Evolutionary conservation across 768 basidiomycete genomes (phyloP).

Genomic region (Sistotremastrum niveocremeum): DNA sequence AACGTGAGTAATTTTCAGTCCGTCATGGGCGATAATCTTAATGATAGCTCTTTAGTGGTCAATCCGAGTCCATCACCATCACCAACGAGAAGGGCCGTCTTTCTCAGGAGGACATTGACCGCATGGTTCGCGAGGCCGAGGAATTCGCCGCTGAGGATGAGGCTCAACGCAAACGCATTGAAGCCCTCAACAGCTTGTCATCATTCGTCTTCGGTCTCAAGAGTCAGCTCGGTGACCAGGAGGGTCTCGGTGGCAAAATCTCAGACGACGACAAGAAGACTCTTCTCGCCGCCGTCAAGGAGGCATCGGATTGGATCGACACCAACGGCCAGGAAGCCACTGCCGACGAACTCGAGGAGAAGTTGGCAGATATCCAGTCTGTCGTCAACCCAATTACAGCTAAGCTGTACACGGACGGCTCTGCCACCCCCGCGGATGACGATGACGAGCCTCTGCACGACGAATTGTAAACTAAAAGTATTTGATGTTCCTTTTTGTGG

Average conservation of each 20-base stretch:
- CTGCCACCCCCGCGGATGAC: constrained; percentile 18
- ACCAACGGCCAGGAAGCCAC: constrained; percentile 62
- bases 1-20: constrained; percentile 33
- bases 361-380: constrained; percentile 61
- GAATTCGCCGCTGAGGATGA: constrained; percentile 75
- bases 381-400: constrained; percentile 75
- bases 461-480: constrained; percentile 28
- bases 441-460: constrained; percentile 39
- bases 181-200: constrained; percentile 71
- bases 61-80: constrained; percentile 83
- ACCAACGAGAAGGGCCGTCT: constrained; percentile 94
- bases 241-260: constrained; percentile 85
- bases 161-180: constrained; percentile 68
- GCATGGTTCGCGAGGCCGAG: constrained; percentile 92
- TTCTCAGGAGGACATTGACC: constrained; percentile 80
- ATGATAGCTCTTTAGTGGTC: constrained; percentile 36
- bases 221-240: constrained; percentile 72
- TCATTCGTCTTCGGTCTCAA: constrained; percentile 80
- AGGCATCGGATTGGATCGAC: constrained; percentile 86
- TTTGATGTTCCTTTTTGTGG: too few relatives aligned
- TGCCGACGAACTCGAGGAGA: constrained; percentile 87
- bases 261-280: constrained; percentile 73
- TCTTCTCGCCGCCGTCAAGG: constrained; percentile 70
- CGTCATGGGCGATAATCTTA: background rate
- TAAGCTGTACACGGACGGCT: constrained; percentile 52